Base-by-base conservation (phyloP, 2,329 filamentous ascomycete species). In the Tolypocladium capitatum region DNA sequence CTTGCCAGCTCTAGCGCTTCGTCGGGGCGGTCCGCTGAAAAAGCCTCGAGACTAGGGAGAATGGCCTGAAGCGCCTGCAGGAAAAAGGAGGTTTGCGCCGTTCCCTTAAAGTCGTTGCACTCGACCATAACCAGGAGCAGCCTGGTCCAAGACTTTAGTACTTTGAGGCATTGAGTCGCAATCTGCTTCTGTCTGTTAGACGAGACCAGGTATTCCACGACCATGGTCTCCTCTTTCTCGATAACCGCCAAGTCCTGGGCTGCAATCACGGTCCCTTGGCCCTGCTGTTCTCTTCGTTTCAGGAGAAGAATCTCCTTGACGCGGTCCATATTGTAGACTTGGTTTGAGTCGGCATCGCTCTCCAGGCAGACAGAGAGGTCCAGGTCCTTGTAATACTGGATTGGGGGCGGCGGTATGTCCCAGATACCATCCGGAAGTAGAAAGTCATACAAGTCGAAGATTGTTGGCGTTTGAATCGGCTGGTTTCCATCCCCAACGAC, bases 401-500 rank as follows among this genome's bases (percentile, higher is more conserved):
- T 68, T 5, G 71, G 62, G 3, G 81, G 79, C 2, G 75, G 63
- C 2, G 74, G 60, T 5, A 69, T 62, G 24, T 69, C 63, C 69
- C 76, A 79, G n/a, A 70, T 59, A 16, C 64, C 70, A 42, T 73
- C 72, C 20, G 71, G 61, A 2, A 75, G 64, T 50, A 92, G 76
- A 58, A 97, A 97, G 65, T 98, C 92, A 57, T 94, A 92, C 21
- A 97, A 74, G 54, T 96, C 89, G 58, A 97, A 95, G 7, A 97
- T 76, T 4, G 85, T 89, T 1, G 83, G 76, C 49, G 88, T 84
- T 28, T 72, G 68, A 34, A 84, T 70, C 5, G 80, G 70, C 47
- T 86, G 78, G 43, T 83, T 82, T 49, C 78, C 79, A 14, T 83
- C 76, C 18, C 81, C 70, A 11, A 78, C 72, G 8, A 87, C 80